Evolutionary conservation across 805 yeast genomes (phyloP).

Genomic region (Candida silvicultrix): DNA sequence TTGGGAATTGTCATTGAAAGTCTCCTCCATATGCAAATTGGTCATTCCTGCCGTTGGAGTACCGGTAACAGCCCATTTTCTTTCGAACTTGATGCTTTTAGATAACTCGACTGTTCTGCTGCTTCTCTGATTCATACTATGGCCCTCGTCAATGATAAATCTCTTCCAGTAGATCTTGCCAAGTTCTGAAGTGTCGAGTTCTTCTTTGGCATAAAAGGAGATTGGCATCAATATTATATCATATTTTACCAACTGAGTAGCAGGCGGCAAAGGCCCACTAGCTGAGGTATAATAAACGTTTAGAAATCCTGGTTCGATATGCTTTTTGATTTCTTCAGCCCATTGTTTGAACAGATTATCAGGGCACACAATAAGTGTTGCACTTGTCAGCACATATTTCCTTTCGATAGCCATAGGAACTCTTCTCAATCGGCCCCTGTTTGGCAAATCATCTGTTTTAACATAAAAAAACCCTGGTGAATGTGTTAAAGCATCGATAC

Average conservation of each 20-base stretch:
- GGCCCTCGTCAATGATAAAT: slow-evolving; percentile 72
- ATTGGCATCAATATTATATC: slow-evolving; percentile 50
- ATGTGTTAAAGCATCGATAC: slow-evolving; percentile 27
- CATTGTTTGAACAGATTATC: slow-evolving; percentile 65
- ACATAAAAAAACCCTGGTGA: slow-evolving; percentile 42
- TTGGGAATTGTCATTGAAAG: slow-evolving; percentile 5
- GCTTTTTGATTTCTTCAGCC: slow-evolving; percentile 53
- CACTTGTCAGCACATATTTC: slow-evolving; percentile 37
- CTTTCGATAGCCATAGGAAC: slow-evolving; percentile 15
- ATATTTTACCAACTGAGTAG: slow-evolving; percentile 31
- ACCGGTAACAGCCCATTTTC: slow-evolving; percentile 72
- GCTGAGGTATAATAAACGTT: slow-evolving; percentile 26
- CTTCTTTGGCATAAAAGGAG: slow-evolving; percentile 38
- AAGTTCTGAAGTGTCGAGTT: slow-evolving; percentile 28
- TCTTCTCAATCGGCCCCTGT: slow-evolving; percentile 12
- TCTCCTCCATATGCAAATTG: slow-evolving; percentile 36
- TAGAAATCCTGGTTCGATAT: slow-evolving; percentile 34
- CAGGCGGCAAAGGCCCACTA: slow-evolving; percentile 20
- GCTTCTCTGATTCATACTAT: slow-evolving; percentile 47
- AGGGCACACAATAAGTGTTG: slow-evolving; percentile 59
- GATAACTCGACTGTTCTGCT: slow-evolving; percentile 47
- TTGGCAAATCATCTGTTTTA: slow-evolving; percentile 10
- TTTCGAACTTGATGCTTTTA: slow-evolving; percentile 43
- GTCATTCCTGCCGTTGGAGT: slow-evolving; percentile 73
- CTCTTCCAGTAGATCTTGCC: slow-evolving; percentile 55